These are phyloP conservation scores for Bigelowiella natans DNA, from an alignment of 78 protist genomes.

Conservation along the genomic window DNA sequence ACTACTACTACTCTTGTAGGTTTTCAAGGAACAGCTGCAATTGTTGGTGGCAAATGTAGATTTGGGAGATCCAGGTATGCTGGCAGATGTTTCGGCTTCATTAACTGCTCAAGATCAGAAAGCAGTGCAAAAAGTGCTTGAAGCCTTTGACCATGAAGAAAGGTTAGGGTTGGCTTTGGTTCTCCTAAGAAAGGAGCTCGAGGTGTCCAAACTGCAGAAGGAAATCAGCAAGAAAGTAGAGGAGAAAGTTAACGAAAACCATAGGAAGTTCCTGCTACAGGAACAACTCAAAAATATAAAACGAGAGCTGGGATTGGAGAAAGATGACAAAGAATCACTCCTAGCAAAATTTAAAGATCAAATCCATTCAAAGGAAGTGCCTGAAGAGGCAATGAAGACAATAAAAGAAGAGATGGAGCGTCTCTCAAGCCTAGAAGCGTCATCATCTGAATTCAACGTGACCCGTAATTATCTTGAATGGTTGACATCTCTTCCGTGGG, in stretches of 20 bases:
- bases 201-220: not conserved
- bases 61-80: too few relatives aligned
- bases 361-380: not conserved
- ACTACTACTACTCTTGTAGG: too few relatives aligned
- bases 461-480: conserved; percentile 88
- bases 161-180: not conserved
- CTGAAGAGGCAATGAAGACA: conserved; percentile 3
- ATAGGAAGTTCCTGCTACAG: not conserved
- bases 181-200: not conserved
- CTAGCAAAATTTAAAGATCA: not conserved
- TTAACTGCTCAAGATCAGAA: too few relatives aligned
- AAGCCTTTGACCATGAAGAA: not conserved
- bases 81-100: too few relatives aligned
- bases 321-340: conserved; percentile 58
- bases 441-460: conserved; percentile 67
- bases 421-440: conserved; percentile 32
- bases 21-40: too few relatives aligned
- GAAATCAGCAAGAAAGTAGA: not conserved
- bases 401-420: conserved; percentile 53
- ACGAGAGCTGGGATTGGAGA: conserved; percentile 60
- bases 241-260: not conserved
- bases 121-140: not conserved
- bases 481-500: conserved; percentile 79
- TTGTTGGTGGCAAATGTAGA: too few relatives aligned
- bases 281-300: conserved; percentile 62